Evolutionary conservation across 352 stramenopile species (phyloP), one percentile per base, ranked within the genome.

Genomic region (Saprolegnia diclina): DNA sequence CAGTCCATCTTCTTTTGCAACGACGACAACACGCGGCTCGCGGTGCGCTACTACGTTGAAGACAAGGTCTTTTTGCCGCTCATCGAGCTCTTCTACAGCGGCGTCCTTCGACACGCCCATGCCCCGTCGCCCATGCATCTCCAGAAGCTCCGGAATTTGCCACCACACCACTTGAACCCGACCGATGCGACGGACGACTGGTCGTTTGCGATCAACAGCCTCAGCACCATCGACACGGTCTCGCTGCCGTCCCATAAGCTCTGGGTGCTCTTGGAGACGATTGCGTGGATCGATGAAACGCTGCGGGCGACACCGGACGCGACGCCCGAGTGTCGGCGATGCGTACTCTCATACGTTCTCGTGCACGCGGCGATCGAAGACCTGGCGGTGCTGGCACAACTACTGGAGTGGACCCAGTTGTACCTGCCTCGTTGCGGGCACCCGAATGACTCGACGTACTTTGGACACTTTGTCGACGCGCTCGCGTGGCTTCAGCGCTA

Each of bases 201-300:
- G 85, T 77, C 74, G 13, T 62, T 79, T 42, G 80, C 77, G 0
- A 77, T 80, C 7, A 74, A 77, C 40, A 80, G 85, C 22, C 70
- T 92, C 16, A 81, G 88, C 62, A 75, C 77, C 35, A 72, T 95
- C 19, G 87, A 95, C 55, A 91, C 81, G 52, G 77, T 88, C 18
- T 92, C 87, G 22, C 73, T 95, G 1, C 80, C 85, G 32, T 89
- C 85, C 16, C 85, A 94, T 77, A 95, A 95, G 73, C 77, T 94
- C 42, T 83, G 92, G 35, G 67, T 92, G 18, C 81, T 94, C 53
- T 68, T 91, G 21, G 76, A 71, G 19, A 81, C 81, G 16, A 82
- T 77, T 0, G 81, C 78, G 44, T 66, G 67, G 10, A 87, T 92
- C 53, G 74, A 71, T 1, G 65, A 84, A 13, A 77, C 69, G 7